phyloP scores from a whole-genome alignment of 208 protist species.

The Trypanosoma melophagium region DNA sequence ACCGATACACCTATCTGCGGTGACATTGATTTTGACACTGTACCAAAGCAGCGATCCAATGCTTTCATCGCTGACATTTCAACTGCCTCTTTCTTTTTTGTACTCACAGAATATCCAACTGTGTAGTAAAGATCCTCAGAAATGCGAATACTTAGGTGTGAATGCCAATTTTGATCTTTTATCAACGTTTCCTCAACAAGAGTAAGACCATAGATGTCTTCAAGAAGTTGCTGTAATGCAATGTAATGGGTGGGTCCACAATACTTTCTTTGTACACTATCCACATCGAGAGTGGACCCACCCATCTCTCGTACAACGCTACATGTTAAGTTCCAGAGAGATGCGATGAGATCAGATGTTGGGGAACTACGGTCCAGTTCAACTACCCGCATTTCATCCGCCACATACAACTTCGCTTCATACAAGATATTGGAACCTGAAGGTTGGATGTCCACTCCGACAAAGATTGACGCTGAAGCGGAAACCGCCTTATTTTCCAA shows the following conservation, averaged over 20 bases:
- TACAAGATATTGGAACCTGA: slow-evolving; percentile 12
- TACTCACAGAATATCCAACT: slow-evolving; percentile 29
- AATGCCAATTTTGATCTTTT: slow-evolving; percentile 49
- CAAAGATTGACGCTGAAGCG: slow-evolving; percentile 12
- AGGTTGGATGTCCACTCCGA: slow-evolving; percentile 19
- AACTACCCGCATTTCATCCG: slow-evolving; percentile 22
- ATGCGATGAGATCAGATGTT: slow-evolving; percentile 10
- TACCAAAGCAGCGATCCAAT: slow-evolving; percentile 20
- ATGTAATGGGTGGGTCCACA: slow-evolving; percentile 1
- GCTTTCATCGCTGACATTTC: slow-evolving; percentile 35
- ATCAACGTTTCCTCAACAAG: slow-evolving; percentile 21
- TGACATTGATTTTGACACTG: not conserved
- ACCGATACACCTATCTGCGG: not conserved
- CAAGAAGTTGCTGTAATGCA: slow-evolving; percentile 16
- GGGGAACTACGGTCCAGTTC: slow-evolving; percentile 23
- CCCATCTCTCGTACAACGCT: slow-evolving; percentile 19
- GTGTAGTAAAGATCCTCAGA: slow-evolving; percentile 35
- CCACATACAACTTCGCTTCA: slow-evolving; percentile 25
- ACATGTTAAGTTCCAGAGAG: slow-evolving; percentile 20
- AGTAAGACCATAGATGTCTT: slow-evolving; percentile 28
- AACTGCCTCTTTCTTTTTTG: slow-evolving; percentile 53
- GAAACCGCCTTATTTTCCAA: slow-evolving; percentile 24
- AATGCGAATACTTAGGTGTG: slow-evolving; percentile 46
- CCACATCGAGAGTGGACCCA: slow-evolving; percentile 7
- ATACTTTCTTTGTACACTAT: slow-evolving; percentile 2